Conservation (phyloP, 2,329 filamentous ascomycete genomes). For the Falciphora oryzae region DNA sequence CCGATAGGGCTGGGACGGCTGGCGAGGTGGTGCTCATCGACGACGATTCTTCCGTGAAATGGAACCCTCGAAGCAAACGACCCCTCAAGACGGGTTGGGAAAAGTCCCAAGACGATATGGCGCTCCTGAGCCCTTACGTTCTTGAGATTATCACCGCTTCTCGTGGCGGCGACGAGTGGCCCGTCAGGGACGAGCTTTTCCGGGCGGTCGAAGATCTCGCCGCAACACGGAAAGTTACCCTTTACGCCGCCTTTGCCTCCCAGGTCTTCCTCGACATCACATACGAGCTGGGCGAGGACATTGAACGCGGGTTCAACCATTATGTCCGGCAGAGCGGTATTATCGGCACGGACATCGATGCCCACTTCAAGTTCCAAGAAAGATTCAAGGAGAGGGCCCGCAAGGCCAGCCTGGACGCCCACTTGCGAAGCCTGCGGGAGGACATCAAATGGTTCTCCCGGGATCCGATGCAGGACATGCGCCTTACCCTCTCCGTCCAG, state of each 20-base stretch:
- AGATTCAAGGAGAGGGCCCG: neutral
- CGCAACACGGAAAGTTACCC: constrained; percentile 24
- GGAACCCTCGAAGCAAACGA: constrained; percentile 22
- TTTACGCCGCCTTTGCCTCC: constrained; percentile 33
- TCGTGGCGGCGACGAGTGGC: constrained; percentile 18
- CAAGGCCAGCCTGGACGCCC: constrained; percentile 22
- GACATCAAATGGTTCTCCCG: constrained; percentile 19
- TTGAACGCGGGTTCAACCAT: constrained; percentile 12
- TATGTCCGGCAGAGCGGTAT: constrained; percentile 12
- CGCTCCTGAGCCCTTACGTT: constrained; percentile 27
- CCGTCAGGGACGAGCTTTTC: constrained; percentile 31
- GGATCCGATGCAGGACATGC: constrained; percentile 17
- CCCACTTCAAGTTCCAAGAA: too few species aligned
- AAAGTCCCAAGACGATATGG: constrained; percentile 31
- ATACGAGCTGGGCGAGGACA: constrained; percentile 22
- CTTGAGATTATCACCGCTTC: constrained; percentile 25
- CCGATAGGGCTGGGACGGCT: constrained; percentile 11
- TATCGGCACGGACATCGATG: constrained; percentile 21
- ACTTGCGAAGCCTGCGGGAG: constrained; percentile 17
- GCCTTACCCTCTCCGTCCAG: neutral
- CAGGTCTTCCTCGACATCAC: constrained; percentile 38
- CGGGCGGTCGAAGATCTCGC: constrained; percentile 28
- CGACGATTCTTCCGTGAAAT: constrained; percentile 19
- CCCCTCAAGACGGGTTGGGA: constrained; percentile 19
- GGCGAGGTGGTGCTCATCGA: too few species aligned